phyloP scores from a whole-genome alignment of 2,329 filamentous ascomycete species.

The Aspergillus sp. region DNA sequence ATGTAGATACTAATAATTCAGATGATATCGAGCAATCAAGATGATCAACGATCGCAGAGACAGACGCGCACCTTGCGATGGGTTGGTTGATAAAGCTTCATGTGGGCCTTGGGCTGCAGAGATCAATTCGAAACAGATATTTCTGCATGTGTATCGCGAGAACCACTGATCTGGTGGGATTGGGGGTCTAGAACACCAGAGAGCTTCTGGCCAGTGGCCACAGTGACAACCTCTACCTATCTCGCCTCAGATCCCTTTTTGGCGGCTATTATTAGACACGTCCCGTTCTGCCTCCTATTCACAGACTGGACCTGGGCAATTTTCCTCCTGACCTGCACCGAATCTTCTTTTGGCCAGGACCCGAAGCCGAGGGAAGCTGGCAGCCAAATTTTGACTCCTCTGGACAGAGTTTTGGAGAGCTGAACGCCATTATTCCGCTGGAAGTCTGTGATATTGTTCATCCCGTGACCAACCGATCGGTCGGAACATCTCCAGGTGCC shows the following conservation, averaged over 20 bases:
- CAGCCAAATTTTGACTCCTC: neutral
- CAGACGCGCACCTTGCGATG: neutral
- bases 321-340: neutral
- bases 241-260: neutral
- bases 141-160: neutral
- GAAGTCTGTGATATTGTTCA: neutral
- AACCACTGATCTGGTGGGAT: neutral
- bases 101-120: neutral
- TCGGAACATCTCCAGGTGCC: constrained; percentile 14
- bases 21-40: too few species aligned
- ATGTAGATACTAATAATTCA: neutral
- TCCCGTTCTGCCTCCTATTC: neutral
- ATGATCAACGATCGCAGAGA: neutral
- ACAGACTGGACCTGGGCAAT: neutral
- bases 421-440: neutral
- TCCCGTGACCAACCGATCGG: constrained; percentile 14
- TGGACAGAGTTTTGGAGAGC: neutral
- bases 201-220: neutral
- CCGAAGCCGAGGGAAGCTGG: neutral
- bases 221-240: neutral
- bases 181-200: constrained; percentile 8
- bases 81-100: neutral
- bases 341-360: neutral
- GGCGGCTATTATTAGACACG: constrained; percentile 13
- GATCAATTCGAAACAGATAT: neutral